Evolutionary conservation across 805 yeast species (phyloP), one percentile per base, ranked within the genome.

Genomic region (Metschnikowia noctiluminum): DNA sequence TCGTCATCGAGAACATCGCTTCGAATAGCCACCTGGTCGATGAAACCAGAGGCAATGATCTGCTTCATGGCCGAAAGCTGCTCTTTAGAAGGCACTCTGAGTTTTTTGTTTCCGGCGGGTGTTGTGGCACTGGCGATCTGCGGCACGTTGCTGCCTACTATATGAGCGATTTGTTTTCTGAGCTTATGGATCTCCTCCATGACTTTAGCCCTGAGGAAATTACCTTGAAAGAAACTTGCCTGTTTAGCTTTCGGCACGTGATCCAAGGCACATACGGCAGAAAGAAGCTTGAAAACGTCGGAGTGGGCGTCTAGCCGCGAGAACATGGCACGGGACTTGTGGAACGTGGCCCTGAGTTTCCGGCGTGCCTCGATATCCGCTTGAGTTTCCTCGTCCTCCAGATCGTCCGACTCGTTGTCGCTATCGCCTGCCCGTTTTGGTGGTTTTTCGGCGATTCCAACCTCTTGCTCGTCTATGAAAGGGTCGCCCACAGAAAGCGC

Each of bases 401-500:
- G 13, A 16, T 68, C 70, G 16, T 71, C 69, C 7, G 60, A 70
- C 21, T 71, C 76, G 12, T 61, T 68, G n/a, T 65, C 74, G 3
- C 67, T 68, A 11, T 63, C 68, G 10, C 44, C 45, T 42, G 28
- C 60, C 59, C 38, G 35, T 13, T 45, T 45, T 6, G 40, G 26
- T 28, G 28, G 35, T n/a, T 11, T 38, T 46, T 59, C 48, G 5
- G 57, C 62, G 28, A 85, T 70, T 0, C 94, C 92, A 10, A 88
- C 63, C 60, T 88, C 97, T 53, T 78, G 79, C 62, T 87, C 96
- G 37, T 75, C 76, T 32, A 88, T 66, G 58, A 89, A 90, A 13
- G 96, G 96, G 60, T 91, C 96, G 6, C 97, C 97, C 39, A 94
- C 97, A 0, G 97, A 85, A 31, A 94, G 69, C 0, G 90, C 96